Evolutionary conservation across 2,329 filamentous ascomycete genomes (phyloP).

Genomic region (Talaromyces pinophilus): DNA sequence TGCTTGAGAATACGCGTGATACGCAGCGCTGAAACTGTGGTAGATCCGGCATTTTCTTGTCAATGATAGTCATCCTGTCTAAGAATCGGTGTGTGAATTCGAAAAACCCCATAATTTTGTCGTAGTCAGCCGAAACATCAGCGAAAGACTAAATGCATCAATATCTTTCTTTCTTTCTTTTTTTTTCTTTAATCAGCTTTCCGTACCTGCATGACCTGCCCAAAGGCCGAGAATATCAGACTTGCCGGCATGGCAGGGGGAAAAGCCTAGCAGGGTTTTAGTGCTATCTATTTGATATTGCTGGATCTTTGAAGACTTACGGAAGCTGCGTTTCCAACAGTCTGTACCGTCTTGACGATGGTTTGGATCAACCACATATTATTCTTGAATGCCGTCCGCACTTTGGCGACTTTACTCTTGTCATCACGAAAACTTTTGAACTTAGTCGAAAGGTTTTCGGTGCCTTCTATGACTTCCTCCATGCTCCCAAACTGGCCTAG

Average conservation of each 20-base stretch:
- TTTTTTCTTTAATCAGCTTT: background rate
- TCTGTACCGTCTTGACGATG: conserved; percentile 10
- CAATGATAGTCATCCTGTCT: conserved; percentile 9
- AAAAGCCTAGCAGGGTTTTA: background rate
- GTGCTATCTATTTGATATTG: background rate
- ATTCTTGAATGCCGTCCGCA: conserved; percentile 14
- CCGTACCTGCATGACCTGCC: conserved; percentile 18
- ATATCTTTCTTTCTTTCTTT: background rate
- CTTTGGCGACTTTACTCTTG: conserved; percentile 1
- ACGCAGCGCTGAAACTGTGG: conserved; percentile 12
- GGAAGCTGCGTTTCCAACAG: conserved; percentile 9
- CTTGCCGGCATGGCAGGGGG: conserved; percentile 13
- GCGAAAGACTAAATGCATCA: conserved; percentile 11
- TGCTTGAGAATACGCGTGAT: conserved; percentile 8
- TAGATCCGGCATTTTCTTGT: conserved; percentile 8
- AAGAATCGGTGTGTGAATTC: conserved; percentile 15
- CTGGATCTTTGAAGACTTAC: background rate
- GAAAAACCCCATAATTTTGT: conserved; percentile 16
- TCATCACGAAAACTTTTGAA: conserved; percentile 13
- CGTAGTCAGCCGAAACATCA: conserved; percentile 9
- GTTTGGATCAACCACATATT: conserved; percentile 14
- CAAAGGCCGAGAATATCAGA: conserved; percentile 16
- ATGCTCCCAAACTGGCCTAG: background rate
- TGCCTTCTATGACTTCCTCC: background rate
- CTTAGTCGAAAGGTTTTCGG: conserved; percentile 4